These are phyloP conservation scores for Codiaeum variegatum DNA, from an alignment of 441 rosid species.

Conservation along the genomic window DNA sequence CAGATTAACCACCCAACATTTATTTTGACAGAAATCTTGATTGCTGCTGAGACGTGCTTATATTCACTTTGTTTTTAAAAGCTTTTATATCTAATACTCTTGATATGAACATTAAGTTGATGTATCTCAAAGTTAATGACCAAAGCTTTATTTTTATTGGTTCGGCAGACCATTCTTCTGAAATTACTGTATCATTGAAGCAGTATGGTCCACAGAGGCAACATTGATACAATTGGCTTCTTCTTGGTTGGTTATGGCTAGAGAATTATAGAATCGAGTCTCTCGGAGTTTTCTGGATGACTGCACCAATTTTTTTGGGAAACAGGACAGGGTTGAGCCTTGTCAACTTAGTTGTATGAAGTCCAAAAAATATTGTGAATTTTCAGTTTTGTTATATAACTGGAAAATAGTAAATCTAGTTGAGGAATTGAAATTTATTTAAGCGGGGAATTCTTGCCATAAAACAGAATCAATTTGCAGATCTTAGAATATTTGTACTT, in stretches of 20 bases:
- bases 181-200: constrained; percentile 36
- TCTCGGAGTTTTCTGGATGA: not conserved
- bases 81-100: not conserved
- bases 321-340: too few species aligned
- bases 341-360: too few species aligned
- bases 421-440: too few species aligned
- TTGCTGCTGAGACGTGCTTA: not conserved
- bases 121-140: not conserved
- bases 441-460: too few species aligned
- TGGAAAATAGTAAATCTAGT: too few species aligned
- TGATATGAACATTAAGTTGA: not conserved
- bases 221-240: not conserved
- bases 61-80: not conserved
- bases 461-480: too few species aligned
- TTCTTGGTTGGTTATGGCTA: not conserved
- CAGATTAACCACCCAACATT: not conserved
- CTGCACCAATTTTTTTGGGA: not conserved
- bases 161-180: constrained; percentile 43
- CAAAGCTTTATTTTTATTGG: constrained; percentile 13
- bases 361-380: too few species aligned
- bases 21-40: not conserved
- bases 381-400: too few species aligned
- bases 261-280: not conserved
- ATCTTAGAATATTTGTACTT: constrained; percentile 40
- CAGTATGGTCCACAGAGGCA: not conserved